Evolutionary conservation across 805 yeast species (phyloP).

Genomic region (Brettanomyces naardenensis): DNA sequence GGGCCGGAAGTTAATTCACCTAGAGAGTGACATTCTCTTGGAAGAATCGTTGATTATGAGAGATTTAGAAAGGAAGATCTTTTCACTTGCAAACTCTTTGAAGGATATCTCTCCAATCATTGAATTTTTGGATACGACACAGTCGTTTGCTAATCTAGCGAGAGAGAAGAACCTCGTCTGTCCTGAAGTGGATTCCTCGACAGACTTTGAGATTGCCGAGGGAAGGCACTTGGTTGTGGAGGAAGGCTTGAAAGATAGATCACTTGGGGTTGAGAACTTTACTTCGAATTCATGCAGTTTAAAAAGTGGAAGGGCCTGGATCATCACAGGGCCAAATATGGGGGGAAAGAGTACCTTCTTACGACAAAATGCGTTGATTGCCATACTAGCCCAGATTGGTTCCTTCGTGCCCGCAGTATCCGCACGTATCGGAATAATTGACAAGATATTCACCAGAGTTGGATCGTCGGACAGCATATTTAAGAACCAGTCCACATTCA

Average conservation of each 20-base stretch:
- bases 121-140: conserved; percentile 64
- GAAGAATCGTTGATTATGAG: conserved; percentile 52
- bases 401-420: conserved; percentile 59
- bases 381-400: conserved; percentile 67
- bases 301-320: conserved; percentile 32
- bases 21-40: conserved; percentile 37
- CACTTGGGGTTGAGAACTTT: conserved; percentile 35
- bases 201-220: conserved; percentile 38
- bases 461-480: conserved; percentile 81
- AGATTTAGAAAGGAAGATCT: conserved; percentile 37
- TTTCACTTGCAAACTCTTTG: conserved; percentile 36
- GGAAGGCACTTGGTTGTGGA: conserved; percentile 91
- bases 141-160: conserved; percentile 68
- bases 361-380: conserved; percentile 63
- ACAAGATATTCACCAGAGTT: conserved; percentile 70
- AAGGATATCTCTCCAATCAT: conserved; percentile 38
- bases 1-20: conserved; percentile 38
- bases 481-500: conserved; percentile 78
- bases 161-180: conserved; percentile 56
- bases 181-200: conserved; percentile 51
- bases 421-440: conserved; percentile 67
- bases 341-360: conserved; percentile 78
- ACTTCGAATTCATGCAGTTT: conserved; percentile 35
- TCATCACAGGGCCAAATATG: conserved; percentile 89
- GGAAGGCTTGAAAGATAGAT: conserved; percentile 46